A percentile compares a stretch with the other conserved stretches of the same genome.
These are phyloP conservation scores for Nepenthes gracilis DNA, from an alignment of 148 eudicot species.

Conservation along the genomic window DNA sequence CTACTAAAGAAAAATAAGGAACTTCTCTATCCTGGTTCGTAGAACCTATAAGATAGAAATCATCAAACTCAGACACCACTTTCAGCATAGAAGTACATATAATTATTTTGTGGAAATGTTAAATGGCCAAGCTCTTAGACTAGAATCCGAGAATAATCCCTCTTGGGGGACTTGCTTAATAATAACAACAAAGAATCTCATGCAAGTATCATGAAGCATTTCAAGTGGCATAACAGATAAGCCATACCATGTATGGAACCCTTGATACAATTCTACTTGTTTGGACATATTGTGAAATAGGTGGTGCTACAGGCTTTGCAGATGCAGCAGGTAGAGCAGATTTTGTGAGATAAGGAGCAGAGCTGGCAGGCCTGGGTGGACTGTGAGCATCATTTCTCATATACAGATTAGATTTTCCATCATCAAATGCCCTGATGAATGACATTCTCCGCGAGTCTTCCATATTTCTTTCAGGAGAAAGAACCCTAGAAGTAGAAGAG, in stretches of 20 bases:
- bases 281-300: constrained; percentile 20
- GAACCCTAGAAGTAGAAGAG: constrained; percentile 36
- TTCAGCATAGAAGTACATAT: too few relatives aligned
- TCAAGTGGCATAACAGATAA: constrained; percentile 1
- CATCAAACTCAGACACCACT: too few relatives aligned
- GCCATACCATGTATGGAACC: constrained; percentile 45
- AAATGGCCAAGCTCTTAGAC: too few relatives aligned
- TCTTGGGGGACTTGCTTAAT: too few relatives aligned
- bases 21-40: too few relatives aligned
- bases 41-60: too few relatives aligned
- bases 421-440: constrained; percentile 28
- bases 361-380: constrained; percentile 35
- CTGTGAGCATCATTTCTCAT: constrained; percentile 33
- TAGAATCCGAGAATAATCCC: too few relatives aligned
- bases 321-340: constrained; percentile 30
- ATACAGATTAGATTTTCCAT: constrained; percentile 29
- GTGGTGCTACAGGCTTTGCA: constrained; percentile 28
- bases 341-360: constrained; percentile 34
- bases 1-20: too few relatives aligned
- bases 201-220: neutral
- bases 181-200: too few relatives aligned
- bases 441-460: constrained; percentile 41
- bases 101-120: too few relatives aligned
- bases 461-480: constrained; percentile 38
- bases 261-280: constrained; percentile 25